Evolutionary conservation across 2,329 filamentous ascomycete species (phyloP).

Genomic region (Fusarium brevicatenulatum): DNA sequence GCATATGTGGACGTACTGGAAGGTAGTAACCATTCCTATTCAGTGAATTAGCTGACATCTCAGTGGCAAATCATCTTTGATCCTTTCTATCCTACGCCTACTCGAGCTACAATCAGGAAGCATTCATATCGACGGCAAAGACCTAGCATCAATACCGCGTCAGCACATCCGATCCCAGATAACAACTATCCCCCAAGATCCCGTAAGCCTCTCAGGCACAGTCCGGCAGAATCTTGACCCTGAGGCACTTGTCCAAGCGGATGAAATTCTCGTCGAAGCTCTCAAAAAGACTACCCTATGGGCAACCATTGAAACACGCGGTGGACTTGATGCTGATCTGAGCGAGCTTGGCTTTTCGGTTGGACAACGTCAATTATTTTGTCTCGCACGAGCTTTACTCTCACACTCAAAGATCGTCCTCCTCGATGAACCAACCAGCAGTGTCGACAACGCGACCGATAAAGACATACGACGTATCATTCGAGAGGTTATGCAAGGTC

Average conservation of each 20-base stretch:
- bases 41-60: neutral
- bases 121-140: slow-evolving; percentile 57
- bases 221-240: slow-evolving; percentile 62
- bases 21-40: neutral
- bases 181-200: slow-evolving; percentile 60
- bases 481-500: slow-evolving; percentile 30
- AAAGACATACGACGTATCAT: slow-evolving; percentile 40
- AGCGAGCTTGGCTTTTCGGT: slow-evolving; percentile 50
- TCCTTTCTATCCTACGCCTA: slow-evolving; percentile 59
- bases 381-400: slow-evolving; percentile 58
- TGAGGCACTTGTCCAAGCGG: slow-evolving; percentile 41
- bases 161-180: slow-evolving; percentile 56
- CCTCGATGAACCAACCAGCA: slow-evolving; percentile 49
- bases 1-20: slow-evolving; percentile 62
- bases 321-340: slow-evolving; percentile 52
- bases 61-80: slow-evolving; percentile 62
- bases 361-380: slow-evolving; percentile 60
- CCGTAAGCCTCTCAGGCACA: slow-evolving; percentile 56
- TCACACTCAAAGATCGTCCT: slow-evolving; percentile 44
- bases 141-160: slow-evolving; percentile 54
- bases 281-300: slow-evolving; percentile 57
- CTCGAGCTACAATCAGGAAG: slow-evolving; percentile 52
- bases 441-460: slow-evolving; percentile 46
- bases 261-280: slow-evolving; percentile 53
- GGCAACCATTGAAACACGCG: slow-evolving; percentile 49